Evolutionary conservation across 1,284 basidiomycete genomes (phyloP).

Genomic region (Exobasidium rhododendri): DNA sequence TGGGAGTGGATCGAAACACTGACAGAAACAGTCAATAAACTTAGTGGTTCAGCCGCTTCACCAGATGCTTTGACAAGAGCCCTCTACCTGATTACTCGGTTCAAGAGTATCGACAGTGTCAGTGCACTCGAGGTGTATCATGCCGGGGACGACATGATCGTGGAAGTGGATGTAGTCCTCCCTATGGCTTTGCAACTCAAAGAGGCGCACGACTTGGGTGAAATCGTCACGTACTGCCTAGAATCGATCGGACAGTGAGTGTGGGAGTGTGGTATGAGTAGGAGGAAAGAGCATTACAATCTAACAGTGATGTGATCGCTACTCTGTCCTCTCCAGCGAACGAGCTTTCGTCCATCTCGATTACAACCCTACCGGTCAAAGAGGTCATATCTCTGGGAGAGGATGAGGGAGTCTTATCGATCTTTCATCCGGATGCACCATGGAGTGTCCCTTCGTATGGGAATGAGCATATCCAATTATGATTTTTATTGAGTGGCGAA

Average conservation of each 20-base stretch:
- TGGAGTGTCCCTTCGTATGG: no score
- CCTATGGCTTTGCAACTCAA: conserved; percentile 46
- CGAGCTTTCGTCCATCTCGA: conserved; percentile 48
- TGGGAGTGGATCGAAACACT: conserved; percentile 16
- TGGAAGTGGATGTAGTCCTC: conserved; percentile 48
- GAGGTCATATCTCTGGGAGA: conserved; percentile 35
- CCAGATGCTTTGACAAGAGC: conserved; percentile 18
- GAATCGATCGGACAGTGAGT: conserved; percentile 29
- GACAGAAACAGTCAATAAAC: conserved; percentile 17
- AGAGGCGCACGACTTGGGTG: conserved; percentile 51
- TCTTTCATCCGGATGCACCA: no score
- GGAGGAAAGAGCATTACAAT: no score
- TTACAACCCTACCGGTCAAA: conserved; percentile 46
- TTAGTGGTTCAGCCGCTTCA: conserved; percentile 17
- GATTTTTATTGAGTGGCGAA: no score
- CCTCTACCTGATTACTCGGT: conserved; percentile 46
- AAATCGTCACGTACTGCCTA: conserved; percentile 50
- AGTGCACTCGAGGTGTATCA: conserved; percentile 51
- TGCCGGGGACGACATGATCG: conserved; percentile 50
- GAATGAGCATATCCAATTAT: no score
- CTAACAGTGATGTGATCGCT: no score
- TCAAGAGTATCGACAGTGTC: conserved; percentile 46
- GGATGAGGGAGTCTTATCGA: conserved; percentile 8
- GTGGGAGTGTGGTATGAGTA: no score
- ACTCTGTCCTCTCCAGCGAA: conserved; percentile 38